A percentile compares a stretch with the other conserved stretches of the same genome.
Conservation (phyloP, 495 filamentous ascomycete species). For the Elasticomyces elasticus region DNA sequence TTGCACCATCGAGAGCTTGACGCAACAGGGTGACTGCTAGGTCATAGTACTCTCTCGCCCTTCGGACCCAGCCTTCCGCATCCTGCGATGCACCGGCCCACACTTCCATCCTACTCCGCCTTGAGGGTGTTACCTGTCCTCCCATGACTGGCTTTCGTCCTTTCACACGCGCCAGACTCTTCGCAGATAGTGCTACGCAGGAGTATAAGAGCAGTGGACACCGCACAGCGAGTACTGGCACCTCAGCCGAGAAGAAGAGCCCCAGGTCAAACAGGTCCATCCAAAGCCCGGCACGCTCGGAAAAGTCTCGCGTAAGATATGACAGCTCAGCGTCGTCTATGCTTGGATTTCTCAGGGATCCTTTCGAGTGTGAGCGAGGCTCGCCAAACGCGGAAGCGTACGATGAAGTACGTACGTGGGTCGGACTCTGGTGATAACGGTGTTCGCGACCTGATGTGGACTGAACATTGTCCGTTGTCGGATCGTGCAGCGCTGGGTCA, state of each 20-base stretch:
- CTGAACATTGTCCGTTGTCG: background rate
- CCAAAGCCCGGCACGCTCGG: slow-evolving; percentile 52
- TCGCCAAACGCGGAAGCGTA: slow-evolving; percentile 11
- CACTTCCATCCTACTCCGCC: slow-evolving; percentile 39
- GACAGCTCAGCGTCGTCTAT: slow-evolving; percentile 44
- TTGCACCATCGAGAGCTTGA: slow-evolving; percentile 38
- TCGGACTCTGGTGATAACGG: background rate
- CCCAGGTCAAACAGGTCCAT: slow-evolving; percentile 56
- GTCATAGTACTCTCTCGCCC: slow-evolving; percentile 54
- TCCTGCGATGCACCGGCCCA: slow-evolving; percentile 33
- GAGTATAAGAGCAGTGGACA: slow-evolving; percentile 52
- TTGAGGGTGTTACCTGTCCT: slow-evolving; percentile 36
- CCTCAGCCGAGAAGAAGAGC: slow-evolving; percentile 49
- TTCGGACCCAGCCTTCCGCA: slow-evolving; percentile 44
- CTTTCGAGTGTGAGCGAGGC: slow-evolving; percentile 18
- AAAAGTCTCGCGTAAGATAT: slow-evolving; percentile 53
- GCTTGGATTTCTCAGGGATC: slow-evolving; percentile 4
- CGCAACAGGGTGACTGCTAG: slow-evolving; percentile 52
- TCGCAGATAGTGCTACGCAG: slow-evolving; percentile 52
- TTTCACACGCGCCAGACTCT: slow-evolving; percentile 48
- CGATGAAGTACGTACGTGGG: slow-evolving; percentile 20
- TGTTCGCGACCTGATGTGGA: background rate
- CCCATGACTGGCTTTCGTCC: slow-evolving; percentile 42
- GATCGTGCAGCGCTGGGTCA: slow-evolving; percentile 29
- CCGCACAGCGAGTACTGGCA: slow-evolving; percentile 46